phyloP scores from a whole-genome alignment of 225 moss, liverwort and hornwort species.

The Sphagnum tenellum region DNA sequence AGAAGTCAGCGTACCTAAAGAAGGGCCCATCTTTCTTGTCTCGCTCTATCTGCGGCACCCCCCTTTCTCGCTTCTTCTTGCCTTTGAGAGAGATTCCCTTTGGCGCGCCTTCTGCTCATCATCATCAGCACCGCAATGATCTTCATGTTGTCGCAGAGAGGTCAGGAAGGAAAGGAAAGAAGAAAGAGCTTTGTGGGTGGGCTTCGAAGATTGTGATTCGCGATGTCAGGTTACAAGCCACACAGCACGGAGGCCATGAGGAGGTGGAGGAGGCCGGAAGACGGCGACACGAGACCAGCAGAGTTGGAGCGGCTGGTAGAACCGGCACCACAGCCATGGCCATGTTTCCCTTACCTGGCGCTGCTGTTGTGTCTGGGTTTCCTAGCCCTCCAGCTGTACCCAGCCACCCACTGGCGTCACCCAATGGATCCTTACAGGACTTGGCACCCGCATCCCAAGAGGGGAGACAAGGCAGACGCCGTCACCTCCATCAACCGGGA shows the following conservation, averaged over 20 bases:
- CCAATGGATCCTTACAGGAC: constrained; percentile 37
- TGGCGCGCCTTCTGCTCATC: no score
- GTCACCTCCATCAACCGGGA: constrained; percentile 17
- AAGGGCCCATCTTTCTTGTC: no score
- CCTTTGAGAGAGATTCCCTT: no score
- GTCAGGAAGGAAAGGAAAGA: no score
- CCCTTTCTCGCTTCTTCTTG: no score
- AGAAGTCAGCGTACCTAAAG: no score
- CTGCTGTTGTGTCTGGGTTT: constrained; percentile 39
- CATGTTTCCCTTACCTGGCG: constrained; percentile 47
- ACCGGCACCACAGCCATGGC: constrained; percentile 66
- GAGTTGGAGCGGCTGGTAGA: constrained; percentile 29
- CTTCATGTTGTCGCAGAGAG: no score
- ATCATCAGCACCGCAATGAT: no score
- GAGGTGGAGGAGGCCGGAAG: constrained; percentile 22
- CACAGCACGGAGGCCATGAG: constrained; percentile 21
- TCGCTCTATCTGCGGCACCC: no score
- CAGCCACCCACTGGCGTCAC: constrained; percentile 68
- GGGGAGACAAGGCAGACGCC: constrained; percentile 13
- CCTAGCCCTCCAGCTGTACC: constrained; percentile 64
- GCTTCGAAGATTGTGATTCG: neutral
- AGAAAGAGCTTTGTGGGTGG: no score
- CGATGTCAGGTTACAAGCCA: constrained; percentile 41
- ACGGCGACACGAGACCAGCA: constrained; percentile 12
- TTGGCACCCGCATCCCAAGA: constrained; percentile 39